Conservation (phyloP, 176 grass and related monocot genomes). For the Oryza australiensis region DNA sequence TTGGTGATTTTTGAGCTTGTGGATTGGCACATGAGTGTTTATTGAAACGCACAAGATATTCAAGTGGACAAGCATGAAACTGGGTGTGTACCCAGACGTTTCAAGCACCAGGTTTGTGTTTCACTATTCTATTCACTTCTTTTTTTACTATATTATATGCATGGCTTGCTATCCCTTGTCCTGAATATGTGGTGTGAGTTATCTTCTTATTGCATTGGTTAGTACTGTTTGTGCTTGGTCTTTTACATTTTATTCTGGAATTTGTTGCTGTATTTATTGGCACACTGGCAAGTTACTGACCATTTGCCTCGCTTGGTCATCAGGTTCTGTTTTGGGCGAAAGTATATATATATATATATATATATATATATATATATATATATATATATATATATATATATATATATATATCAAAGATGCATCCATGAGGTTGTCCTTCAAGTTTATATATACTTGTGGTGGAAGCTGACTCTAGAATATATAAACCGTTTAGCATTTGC, state of each 20-base stretch:
- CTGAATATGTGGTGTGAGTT: not conserved
- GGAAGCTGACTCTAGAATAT: constrained; percentile 13
- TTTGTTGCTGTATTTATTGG: not conserved
- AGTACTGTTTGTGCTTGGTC: not conserved
- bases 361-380: too few species aligned
- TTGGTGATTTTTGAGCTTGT: constrained; percentile 28
- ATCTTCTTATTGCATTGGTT: not conserved
- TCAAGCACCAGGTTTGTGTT: constrained; percentile 49
- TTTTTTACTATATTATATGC: not conserved
- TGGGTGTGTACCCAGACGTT: constrained; percentile 23
- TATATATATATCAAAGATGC: not conserved
- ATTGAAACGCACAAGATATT: constrained; percentile 25
- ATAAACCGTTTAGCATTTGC: not conserved
- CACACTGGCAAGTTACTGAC: not conserved
- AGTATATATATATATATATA: too few species aligned
- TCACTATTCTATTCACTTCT: not conserved
- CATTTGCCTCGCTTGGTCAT: not conserved
- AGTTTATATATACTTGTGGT: constrained; percentile 15
- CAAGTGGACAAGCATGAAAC: constrained; percentile 36
- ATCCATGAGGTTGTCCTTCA: not conserved
- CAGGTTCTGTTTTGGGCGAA: constrained; percentile 12
- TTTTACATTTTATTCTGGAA: not conserved
- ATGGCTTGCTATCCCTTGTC: not conserved
- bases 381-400: too few species aligned
- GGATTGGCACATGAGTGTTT: constrained; percentile 30